These are phyloP conservation scores for Perkinsela sp. DNA, from an alignment of 208 protist genomes.

Conservation along the genomic window DNA sequence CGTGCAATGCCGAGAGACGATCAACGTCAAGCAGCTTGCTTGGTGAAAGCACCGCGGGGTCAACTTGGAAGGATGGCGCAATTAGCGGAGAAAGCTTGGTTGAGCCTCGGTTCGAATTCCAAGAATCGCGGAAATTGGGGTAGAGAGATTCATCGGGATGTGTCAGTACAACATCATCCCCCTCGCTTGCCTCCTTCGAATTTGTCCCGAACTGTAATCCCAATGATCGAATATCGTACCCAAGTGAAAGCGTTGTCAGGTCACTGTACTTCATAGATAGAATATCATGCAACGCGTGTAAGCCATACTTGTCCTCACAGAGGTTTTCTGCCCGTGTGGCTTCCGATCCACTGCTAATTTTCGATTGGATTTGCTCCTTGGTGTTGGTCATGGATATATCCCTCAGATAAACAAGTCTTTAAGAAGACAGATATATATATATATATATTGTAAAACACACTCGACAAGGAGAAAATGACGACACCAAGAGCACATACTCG, in stretches of 20 bases:
- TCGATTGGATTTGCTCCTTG: too few relatives aligned
- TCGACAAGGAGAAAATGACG: too few relatives aligned
- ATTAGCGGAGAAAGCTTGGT: not conserved
- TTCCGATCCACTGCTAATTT: too few relatives aligned
- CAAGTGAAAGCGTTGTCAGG: not conserved
- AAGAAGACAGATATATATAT: too few relatives aligned
- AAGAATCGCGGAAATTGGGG: not conserved
- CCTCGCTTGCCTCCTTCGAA: not conserved
- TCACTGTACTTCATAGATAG: not conserved
- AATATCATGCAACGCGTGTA: not conserved
- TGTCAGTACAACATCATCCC: not conserved
- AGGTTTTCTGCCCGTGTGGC: not conserved
- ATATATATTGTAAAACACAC: too few relatives aligned
- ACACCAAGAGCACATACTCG: too few relatives aligned
- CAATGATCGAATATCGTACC: not conserved
- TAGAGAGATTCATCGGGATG: not conserved
- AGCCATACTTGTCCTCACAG: not conserved
- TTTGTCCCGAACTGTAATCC: not conserved
- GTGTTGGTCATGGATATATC: too few relatives aligned
- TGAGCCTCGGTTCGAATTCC: not conserved
- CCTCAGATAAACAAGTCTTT: too few relatives aligned
- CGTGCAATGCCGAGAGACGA: conserved; percentile 54
- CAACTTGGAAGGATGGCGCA: not conserved
- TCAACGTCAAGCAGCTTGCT: conserved; percentile 16
- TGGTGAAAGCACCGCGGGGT: not conserved